Conservation (phyloP, 2,329 filamentous ascomycete species). For the Trichoderma cornu-damae region DNA sequence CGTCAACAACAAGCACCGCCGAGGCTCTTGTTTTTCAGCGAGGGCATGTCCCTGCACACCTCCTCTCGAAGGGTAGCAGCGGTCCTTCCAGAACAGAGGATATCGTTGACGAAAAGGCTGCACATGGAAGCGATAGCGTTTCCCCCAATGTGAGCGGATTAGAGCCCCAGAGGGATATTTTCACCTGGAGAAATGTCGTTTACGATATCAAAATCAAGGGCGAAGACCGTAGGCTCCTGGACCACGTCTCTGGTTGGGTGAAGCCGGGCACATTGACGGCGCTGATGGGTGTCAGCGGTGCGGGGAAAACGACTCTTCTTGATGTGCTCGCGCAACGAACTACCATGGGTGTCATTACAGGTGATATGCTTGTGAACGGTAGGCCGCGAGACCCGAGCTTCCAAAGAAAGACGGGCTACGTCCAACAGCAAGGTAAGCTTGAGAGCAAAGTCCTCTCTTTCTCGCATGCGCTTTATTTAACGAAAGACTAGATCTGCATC, state of each 20-base stretch:
- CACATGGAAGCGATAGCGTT: not conserved
- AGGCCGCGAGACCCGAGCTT: slow-evolving; percentile 52
- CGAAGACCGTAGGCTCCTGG: slow-evolving; percentile 64
- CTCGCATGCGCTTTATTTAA: slow-evolving; percentile 6
- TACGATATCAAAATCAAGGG: slow-evolving; percentile 69
- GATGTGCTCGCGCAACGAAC: slow-evolving; percentile 45
- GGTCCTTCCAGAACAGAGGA: slow-evolving; percentile 30
- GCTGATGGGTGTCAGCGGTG: slow-evolving; percentile 58
- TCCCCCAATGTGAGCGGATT: slow-evolving; percentile 22
- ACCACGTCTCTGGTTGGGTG: slow-evolving; percentile 82
- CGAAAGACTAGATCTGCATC: slow-evolving; percentile 44
- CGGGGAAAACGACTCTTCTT: slow-evolving; percentile 42
- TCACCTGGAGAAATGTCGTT: slow-evolving; percentile 73
- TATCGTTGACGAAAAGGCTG: slow-evolving; percentile 26
- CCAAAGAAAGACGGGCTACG: slow-evolving; percentile 61
- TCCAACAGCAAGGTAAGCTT: slow-evolving; percentile 55
- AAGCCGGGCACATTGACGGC: slow-evolving; percentile 84
- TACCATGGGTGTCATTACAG: slow-evolving; percentile 58
- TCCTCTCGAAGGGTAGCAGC: slow-evolving; percentile 32
- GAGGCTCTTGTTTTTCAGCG: slow-evolving; percentile 65
- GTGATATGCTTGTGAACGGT: slow-evolving; percentile 62
- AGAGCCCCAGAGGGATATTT: slow-evolving; percentile 52
- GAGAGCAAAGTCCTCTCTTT: not conserved
- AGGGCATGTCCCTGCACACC: slow-evolving; percentile 44
- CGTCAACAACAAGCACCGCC: slow-evolving; percentile 55